Percentiles rank a stretch among this genome's conserved stretches.
phyloP scores from a whole-genome alignment of 2,329 filamentous ascomycete genomes.

The Lasiodiplodia hormozganensis region DNA sequence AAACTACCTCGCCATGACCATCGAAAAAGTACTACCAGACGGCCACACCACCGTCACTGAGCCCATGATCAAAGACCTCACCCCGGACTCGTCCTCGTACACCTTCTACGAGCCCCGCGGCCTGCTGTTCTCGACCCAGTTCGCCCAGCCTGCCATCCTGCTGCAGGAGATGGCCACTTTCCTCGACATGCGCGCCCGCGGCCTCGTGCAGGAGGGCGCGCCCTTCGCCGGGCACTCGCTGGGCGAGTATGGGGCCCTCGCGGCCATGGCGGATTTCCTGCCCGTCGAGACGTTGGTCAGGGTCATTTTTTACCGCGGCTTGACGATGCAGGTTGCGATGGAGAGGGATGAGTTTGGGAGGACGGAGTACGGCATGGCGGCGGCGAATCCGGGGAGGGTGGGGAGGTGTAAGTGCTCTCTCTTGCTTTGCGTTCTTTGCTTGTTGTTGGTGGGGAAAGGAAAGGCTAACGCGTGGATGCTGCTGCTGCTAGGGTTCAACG shows the following conservation, averaged over 20 bases:
- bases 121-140: slow-evolving; percentile 36
- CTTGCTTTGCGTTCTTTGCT: background rate
- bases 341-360: background rate
- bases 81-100: slow-evolving; percentile 31
- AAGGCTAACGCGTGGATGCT: too few relatives aligned
- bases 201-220: slow-evolving; percentile 20
- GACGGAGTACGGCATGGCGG: background rate
- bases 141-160: slow-evolving; percentile 36
- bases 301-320: slow-evolving; percentile 23
- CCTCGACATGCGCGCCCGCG: slow-evolving; percentile 30
- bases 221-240: slow-evolving; percentile 33
- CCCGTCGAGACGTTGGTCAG: slow-evolving; percentile 32
- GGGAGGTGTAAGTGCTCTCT: slow-evolving; percentile 4
- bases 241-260: slow-evolving; percentile 35
- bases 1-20: slow-evolving; percentile 43
- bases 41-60: background rate
- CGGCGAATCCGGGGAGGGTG: background rate
- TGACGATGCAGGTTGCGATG: slow-evolving; percentile 9
- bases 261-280: slow-evolving; percentile 32
- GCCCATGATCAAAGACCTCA: background rate
- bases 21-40: background rate
- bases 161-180: background rate
- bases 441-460: too few relatives aligned
- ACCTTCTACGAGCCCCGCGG: slow-evolving; percentile 33
- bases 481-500: background rate